A percentile compares a stretch with the other conserved stretches of the same genome.
Evolutionary conservation across 352 stramenopile species (phyloP).

Genomic region (Peronospora destructor): DNA sequence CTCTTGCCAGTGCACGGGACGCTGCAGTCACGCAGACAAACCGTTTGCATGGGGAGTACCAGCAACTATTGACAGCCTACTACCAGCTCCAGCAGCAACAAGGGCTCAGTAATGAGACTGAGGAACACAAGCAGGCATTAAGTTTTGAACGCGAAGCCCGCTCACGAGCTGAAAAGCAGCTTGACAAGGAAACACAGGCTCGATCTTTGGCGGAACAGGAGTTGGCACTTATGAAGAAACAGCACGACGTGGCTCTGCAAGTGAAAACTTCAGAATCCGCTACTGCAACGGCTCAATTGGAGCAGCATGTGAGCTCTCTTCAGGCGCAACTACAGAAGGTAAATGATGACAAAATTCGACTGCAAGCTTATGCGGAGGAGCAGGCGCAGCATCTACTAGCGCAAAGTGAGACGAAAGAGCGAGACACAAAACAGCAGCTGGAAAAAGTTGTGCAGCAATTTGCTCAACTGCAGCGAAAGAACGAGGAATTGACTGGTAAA

Average conservation of each 20-base stretch:
- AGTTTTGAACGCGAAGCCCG: conserved; percentile 60
- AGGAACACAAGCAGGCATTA: conserved; percentile 51
- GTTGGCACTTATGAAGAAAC: conserved; percentile 62
- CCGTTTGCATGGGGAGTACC: conserved; percentile 65
- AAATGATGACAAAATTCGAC: conserved; percentile 37
- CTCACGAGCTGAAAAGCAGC: conserved; percentile 46
- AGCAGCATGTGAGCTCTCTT: conserved; percentile 34
- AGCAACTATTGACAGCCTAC: conserved; percentile 62
- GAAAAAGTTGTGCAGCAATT: conserved; percentile 26
- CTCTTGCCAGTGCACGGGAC: conserved; percentile 52
- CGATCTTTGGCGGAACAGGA: conserved; percentile 60
- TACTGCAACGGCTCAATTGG: conserved; percentile 35
- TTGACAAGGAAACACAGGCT: conserved; percentile 53
- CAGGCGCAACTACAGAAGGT: conserved; percentile 31
- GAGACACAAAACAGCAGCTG: conserved; percentile 34
- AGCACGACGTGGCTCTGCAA: conserved; percentile 54
- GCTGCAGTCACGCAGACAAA: conserved; percentile 67
- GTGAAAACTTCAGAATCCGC: conserved; percentile 53
- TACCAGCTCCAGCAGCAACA: conserved; percentile 67
- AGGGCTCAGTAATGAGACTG: conserved; percentile 37
- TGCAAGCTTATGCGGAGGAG: conserved; percentile 33
- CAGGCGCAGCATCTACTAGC: conserved; percentile 16
- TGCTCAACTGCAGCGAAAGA: conserved; percentile 22
- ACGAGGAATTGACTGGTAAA: conserved; percentile 20
- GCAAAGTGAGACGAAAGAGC: conserved; percentile 32